phyloP scores from a whole-genome alignment of 352 stramenopile genomes.

The Globisporangium cylindrosporum region DNA sequence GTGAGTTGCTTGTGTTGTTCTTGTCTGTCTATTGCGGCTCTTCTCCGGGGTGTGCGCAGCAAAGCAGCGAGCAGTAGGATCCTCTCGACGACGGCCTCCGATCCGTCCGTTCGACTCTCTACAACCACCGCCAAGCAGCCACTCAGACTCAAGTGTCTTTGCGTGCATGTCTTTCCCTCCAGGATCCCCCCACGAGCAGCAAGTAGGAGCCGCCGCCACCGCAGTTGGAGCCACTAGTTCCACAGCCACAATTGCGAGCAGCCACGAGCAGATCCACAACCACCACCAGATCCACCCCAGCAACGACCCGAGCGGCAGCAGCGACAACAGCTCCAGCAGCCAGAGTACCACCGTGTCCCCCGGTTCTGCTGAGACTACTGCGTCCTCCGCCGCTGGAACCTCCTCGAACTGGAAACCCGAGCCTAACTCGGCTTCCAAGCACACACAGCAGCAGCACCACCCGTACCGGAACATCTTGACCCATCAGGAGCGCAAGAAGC shows the following conservation, averaged over 20 bases:
- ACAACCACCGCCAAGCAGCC: background rate
- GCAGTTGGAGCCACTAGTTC: background rate
- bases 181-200: constrained; percentile 3
- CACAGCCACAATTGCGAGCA: background rate
- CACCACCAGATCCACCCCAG: background rate
- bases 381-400: background rate
- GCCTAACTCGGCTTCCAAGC: background rate
- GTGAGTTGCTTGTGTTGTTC: constrained; percentile 8
- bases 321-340: constrained; percentile 12
- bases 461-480: constrained; percentile 30
- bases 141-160: constrained; percentile 11
- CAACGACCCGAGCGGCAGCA: constrained; percentile 9
- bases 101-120: background rate
- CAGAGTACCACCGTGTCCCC: constrained; percentile 7
- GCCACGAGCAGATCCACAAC: too few species aligned
- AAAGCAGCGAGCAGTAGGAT: constrained; percentile 1
- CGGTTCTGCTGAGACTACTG: background rate
- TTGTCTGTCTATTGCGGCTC: background rate
- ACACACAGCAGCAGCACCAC: constrained; percentile 1
- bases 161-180: constrained; percentile 18
- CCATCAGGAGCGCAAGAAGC: constrained; percentile 40
- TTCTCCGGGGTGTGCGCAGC: constrained; percentile 1
- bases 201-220: background rate
- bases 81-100: constrained; percentile 5
- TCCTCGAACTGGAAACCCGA: background rate